Evolutionary conservation across 768 basidiomycete genomes (phyloP).

Genomic region (Leccinum incarnatum): DNA sequence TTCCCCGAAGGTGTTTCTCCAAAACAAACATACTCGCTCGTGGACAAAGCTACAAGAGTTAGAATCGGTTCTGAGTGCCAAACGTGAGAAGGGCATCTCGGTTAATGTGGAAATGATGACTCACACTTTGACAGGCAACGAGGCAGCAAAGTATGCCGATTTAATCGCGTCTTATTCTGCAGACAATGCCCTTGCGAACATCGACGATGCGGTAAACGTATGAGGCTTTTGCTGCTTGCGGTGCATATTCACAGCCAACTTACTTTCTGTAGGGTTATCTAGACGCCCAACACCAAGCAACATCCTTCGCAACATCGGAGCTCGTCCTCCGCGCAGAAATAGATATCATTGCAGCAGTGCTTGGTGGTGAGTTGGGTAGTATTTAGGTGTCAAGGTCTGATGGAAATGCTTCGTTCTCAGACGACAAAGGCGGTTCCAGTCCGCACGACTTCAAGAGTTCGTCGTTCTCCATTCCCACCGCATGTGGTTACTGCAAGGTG

Average conservation of each 20-base stretch:
- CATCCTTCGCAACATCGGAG: constrained; percentile 52
- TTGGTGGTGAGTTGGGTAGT: constrained; percentile 52
- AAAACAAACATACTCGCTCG: constrained; percentile 68
- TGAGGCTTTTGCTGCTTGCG: not conserved
- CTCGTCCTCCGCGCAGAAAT: constrained; percentile 63
- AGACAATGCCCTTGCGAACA: constrained; percentile 49
- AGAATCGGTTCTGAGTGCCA: constrained; percentile 51
- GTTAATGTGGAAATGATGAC: constrained; percentile 3
- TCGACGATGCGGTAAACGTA: constrained; percentile 39
- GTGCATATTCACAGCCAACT: constrained; percentile 2
- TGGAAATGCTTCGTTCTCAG: constrained; percentile 36
- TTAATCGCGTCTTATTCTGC: constrained; percentile 46
- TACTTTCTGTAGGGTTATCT: constrained; percentile 50
- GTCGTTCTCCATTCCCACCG: constrained; percentile 81
- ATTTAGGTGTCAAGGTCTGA: constrained; percentile 1
- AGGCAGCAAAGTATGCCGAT: constrained; percentile 49
- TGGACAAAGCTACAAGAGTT: constrained; percentile 64
- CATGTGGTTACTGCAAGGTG: constrained; percentile 81
- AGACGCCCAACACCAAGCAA: constrained; percentile 59
- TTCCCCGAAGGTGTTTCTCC: constrained; percentile 72
- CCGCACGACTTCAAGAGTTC: constrained; percentile 84
- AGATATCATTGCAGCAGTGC: constrained; percentile 52
- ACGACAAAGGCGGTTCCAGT: constrained; percentile 65
- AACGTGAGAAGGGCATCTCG: constrained; percentile 46
- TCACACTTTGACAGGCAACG: constrained; percentile 41